These are phyloP conservation scores for Ustilago bromivora DNA, from an alignment of 1,284 basidiomycete species.

Conservation along the genomic window DNA sequence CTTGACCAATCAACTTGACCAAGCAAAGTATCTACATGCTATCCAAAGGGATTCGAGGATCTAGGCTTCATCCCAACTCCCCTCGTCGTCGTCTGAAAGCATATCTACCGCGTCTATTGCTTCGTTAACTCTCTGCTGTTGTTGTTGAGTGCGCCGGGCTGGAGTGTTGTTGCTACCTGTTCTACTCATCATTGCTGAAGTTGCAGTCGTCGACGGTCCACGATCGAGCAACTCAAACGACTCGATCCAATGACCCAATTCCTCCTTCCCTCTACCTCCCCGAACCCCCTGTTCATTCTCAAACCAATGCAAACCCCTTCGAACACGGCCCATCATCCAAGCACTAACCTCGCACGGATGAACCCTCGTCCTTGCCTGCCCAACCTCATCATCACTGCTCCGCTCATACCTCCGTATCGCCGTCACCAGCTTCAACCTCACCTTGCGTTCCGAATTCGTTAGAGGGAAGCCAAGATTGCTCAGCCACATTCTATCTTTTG, in stretches of 20 bases:
- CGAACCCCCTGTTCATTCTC: not conserved
- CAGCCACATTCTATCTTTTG: slow-evolving; percentile 18
- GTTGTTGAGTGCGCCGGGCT: not conserved
- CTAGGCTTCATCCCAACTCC: slow-evolving; percentile 1
- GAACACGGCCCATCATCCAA: slow-evolving; percentile 46
- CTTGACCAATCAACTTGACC: too few species aligned
- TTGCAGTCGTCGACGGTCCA: not conserved
- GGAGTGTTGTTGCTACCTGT: slow-evolving; percentile 20
- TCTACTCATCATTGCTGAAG: slow-evolving; percentile 26
- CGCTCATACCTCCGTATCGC: slow-evolving; percentile 1
- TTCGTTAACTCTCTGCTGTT: not conserved
- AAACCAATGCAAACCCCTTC: slow-evolving; percentile 22
- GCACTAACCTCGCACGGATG: slow-evolving; percentile 44
- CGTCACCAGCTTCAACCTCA: slow-evolving; percentile 19
- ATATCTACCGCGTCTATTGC: slow-evolving; percentile 27
- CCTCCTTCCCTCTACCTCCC: not conserved
- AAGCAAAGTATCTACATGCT: not conserved
- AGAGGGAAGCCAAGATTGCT: slow-evolving; percentile 6
- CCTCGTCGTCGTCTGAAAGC: slow-evolving; percentile 18
- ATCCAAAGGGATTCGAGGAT: not conserved
- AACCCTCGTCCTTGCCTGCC: slow-evolving; percentile 6
- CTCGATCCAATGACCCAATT: slow-evolving; percentile 20
- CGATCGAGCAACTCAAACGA: slow-evolving; percentile 16
- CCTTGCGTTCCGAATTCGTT: not conserved
- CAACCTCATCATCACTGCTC: not conserved